phyloP scores from a whole-genome alignment of 2,329 filamentous ascomycete genomes.

The Alternaria sp. region DNA sequence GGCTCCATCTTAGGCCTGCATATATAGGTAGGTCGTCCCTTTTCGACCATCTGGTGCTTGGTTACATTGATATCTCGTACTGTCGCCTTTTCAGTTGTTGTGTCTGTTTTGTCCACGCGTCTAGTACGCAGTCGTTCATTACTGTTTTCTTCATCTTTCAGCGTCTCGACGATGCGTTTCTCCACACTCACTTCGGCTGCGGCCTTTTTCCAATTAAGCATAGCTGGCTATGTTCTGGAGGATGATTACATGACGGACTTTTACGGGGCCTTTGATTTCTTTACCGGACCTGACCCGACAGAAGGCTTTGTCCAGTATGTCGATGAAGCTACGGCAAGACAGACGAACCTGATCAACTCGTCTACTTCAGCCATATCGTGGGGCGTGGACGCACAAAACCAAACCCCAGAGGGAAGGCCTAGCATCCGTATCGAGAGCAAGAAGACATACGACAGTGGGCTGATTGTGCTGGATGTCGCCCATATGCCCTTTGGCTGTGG shows the following conservation, averaged over 20 bases:
- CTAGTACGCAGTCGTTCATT: conserved; percentile 48
- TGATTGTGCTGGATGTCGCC: conserved; percentile 60
- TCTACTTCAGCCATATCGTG: conserved; percentile 53
- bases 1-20: conserved; percentile 11
- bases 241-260: conserved; percentile 56
- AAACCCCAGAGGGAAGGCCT: conserved; percentile 52
- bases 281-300: conserved; percentile 56
- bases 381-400: conserved; percentile 56
- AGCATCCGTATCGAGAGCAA: conserved; percentile 60
- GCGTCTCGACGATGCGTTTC: conserved; percentile 49
- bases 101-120: conserved; percentile 40
- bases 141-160: conserved; percentile 27
- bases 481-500: conserved; percentile 63
- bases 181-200: conserved; percentile 46
- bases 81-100: conserved; percentile 30
- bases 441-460: conserved; percentile 57
- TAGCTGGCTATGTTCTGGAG: conserved; percentile 53
- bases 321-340: conserved; percentile 49
- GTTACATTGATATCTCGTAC: conserved; percentile 28
- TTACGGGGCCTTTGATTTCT: conserved; percentile 58
- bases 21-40: conserved; percentile 38
- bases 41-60: conserved; percentile 17
- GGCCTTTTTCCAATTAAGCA: conserved; percentile 47
- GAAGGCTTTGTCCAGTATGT: conserved; percentile 56
- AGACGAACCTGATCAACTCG: conserved; percentile 53